A percentile compares a stretch with the other conserved stretches of the same genome.
phyloP scores from a whole-genome alignment of 805 yeast genomes.

The Yarrowia porcina region DNA sequence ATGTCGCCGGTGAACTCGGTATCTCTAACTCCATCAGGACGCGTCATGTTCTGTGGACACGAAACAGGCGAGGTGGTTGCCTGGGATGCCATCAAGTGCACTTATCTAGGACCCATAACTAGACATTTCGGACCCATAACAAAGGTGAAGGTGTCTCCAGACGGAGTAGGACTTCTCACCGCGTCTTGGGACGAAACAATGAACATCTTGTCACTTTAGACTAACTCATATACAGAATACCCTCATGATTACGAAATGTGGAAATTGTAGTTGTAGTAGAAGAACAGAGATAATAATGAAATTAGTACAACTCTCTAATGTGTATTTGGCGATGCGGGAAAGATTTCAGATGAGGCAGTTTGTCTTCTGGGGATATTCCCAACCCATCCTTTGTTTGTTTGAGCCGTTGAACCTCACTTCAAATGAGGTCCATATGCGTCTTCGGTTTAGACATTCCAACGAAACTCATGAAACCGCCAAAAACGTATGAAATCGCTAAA shows the following conservation, averaged over 20 bases:
- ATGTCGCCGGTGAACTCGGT: slow-evolving; percentile 55
- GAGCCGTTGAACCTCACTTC: too few relatives aligned
- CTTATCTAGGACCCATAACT: slow-evolving; percentile 60
- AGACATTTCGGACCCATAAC: slow-evolving; percentile 64
- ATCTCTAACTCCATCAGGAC: slow-evolving; percentile 60
- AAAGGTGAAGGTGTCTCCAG: slow-evolving; percentile 62
- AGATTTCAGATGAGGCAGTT: too few relatives aligned
- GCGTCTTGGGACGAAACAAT: slow-evolving; percentile 74
- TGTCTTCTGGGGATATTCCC: too few relatives aligned
- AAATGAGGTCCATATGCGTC: background rate
- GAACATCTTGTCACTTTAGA: slow-evolving; percentile 36
- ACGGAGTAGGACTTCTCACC: slow-evolving; percentile 74
- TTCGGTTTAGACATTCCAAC: background rate
- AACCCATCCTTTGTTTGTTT: too few relatives aligned
- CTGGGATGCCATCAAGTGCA: slow-evolving; percentile 72
- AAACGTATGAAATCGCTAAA: background rate
- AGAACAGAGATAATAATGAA: too few relatives aligned
- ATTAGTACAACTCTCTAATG: too few relatives aligned
- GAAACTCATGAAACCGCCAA: background rate
- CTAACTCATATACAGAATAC: background rate
- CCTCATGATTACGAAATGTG: too few relatives aligned
- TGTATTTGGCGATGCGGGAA: too few relatives aligned
- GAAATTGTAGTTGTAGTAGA: too few relatives aligned
- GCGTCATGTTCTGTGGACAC: slow-evolving; percentile 71
- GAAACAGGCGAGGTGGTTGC: slow-evolving; percentile 70